Evolutionary conservation across 2,329 filamentous ascomycete genomes (phyloP), one percentile per base, ranked within the genome.

Genomic region (Anisogramma anomala): DNA sequence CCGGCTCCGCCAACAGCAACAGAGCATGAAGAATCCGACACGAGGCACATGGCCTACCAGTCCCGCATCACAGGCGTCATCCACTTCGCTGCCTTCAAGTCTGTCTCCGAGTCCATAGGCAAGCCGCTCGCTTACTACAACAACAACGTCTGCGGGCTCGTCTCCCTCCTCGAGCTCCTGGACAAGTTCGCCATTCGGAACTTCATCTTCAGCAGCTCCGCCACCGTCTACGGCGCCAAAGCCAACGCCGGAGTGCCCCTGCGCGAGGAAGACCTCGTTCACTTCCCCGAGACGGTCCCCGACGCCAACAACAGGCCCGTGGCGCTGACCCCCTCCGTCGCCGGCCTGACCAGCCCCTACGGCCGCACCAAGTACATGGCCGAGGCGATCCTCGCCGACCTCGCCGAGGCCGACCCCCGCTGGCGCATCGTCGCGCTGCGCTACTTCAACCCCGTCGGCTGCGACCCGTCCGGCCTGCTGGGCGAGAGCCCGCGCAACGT

Each of bases 361-460:
- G 77, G 76, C 14, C 67, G 77, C 39, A 74, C 76, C 2, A 82
- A 82, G 56, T 81, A 74, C 65, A 77, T 82, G 59, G 75, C 73
- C 45, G 78, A 81, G 53, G 75, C 75, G 7, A 80, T 82, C 34
- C 60, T 82, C 11, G 71, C 72, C 11, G 78, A 82, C 52, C 58
- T 77, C 30, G 75, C 74, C 11, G 59, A 63, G 14, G 70, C 77
- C 3, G 74, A 81, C 54, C 67, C 74, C 5, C 65, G 69, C 18
- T 79, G 76, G 74, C 70, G 69, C 13, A 75, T 80, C 49, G 72
- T 75, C 25, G 73, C 74, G 4, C 62, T 82, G 20, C 67, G 77
- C 22, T 82, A 82, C 58, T 82, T 82, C 62, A 82, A 81, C 48
- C 78, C 77, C 1, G 72, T 80, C 39, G 77, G 78, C 6, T 80